Evolutionary conservation across 257 asterid genomes (phyloP).

Genomic region (Plantago major): DNA sequence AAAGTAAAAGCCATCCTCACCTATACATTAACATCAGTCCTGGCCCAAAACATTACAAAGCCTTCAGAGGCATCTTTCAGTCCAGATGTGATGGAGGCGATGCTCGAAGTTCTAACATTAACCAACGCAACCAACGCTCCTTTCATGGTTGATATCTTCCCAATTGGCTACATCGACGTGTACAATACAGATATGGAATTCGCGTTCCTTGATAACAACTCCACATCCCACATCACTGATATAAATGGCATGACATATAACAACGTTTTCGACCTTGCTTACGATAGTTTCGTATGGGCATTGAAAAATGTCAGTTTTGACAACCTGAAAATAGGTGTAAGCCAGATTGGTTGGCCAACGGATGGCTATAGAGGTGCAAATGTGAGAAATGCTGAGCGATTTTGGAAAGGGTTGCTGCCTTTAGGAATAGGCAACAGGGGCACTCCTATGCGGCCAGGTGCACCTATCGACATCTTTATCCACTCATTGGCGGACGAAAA

Average conservation of each 20-base stretch:
- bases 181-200: constrained; percentile 35
- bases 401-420: constrained; percentile 41
- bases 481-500: constrained; percentile 32
- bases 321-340: constrained; percentile 34
- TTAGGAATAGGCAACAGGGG: constrained; percentile 41
- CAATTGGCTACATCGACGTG: constrained; percentile 20
- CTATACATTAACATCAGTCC: constrained; percentile 27
- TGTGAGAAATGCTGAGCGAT: constrained; percentile 31
- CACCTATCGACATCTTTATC: constrained; percentile 37
- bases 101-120: constrained; percentile 32
- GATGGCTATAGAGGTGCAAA: constrained; percentile 39
- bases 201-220: constrained; percentile 40
- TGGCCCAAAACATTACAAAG: not conserved
- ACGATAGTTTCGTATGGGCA: constrained; percentile 41
- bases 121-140: constrained; percentile 36
- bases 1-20: constrained; percentile 41
- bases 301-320: constrained; percentile 40
- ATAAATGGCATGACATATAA: constrained; percentile 34
- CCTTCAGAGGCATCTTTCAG: constrained; percentile 46
- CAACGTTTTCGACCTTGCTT: constrained; percentile 48
- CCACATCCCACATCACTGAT: constrained; percentile 16
- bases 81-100: constrained; percentile 39
- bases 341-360: constrained; percentile 58
- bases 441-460: constrained; percentile 38
- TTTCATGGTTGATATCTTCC: constrained; percentile 40